Base-by-base conservation (phyloP, 2,329 filamentous ascomycete species). In the Microsporum ferrugineum region DNA sequence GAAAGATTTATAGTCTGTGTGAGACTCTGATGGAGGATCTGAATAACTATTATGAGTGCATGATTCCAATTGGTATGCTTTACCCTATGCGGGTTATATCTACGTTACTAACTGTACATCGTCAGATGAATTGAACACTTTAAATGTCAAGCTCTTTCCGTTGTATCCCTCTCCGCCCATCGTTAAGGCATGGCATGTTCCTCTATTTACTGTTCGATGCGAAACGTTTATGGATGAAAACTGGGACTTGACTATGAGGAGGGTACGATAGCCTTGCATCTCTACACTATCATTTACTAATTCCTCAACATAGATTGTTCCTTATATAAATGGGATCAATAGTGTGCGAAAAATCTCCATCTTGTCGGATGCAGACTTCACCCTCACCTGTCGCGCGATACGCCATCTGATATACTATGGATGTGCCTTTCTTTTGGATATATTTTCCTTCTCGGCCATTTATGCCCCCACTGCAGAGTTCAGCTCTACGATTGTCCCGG, bases 41-140 rank as follows among this genome's bases (percentile, higher is more conserved):
- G 67, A 96, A 97, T 71, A 95, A 95, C 68, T 99, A 96, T 70
- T 91, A 89, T 70, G 94, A 99, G 77, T 96, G 91, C 80, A 96
- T 96, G 91, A 96, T 96, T 69, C 91, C 91, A 0, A 92, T 96
- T 65, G 89, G 89, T 91, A 77, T 65, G 83, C 78, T 14, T 63
- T 47, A 38, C 55, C 33, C 60, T 27, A 23, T 23, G 17, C 17
- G 1, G 17, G 17, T 23, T 23, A 23, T 23, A 23, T 23, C 17
- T 23, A 23, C 17, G 17, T 23, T 58, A 34, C n/a, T 41, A n/a
- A 10, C 43, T 29, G n/a, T 23, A 23, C 23, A 8, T 29, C 10
- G 27, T 7, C 41, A 91, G 91, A 96, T 73, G 90, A 95, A 66
- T 86, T 90, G 63, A 96, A 96, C 72, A 96, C 90, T 0, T 86